Evolutionary conservation across 441 rosid species (phyloP), one percentile per base, ranked within the genome.

Genomic region (Dalechampia spathulata): DNA sequence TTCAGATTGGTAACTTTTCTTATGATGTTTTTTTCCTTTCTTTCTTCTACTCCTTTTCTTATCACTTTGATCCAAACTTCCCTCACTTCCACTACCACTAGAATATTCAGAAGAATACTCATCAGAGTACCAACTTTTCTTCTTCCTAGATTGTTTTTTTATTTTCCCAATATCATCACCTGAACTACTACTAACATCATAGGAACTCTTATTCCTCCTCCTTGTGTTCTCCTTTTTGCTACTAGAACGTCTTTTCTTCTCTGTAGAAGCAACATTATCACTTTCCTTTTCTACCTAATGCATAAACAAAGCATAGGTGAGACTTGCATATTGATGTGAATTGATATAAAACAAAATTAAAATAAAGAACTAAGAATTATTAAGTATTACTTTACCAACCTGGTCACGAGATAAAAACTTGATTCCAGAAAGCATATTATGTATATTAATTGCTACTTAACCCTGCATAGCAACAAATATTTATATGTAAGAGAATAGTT

Each of bases 321-420:
- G 8, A 30, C 34, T 30, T 30, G 8, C 8, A 30, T 8, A 30
- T 8, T 30, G 34, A 30, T 3, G 34, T 30, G 34, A 4, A 30
- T 4, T 30, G 4, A 30, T n/a, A n/a, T n/a, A 30, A 30, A 30
- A 8, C 8, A 30, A 30, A 8, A 30, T 3, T 30, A 30, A 30
- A 30, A 8, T 30, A 30, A 8, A 30, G 8, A 30, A 30, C 34
- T 30, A 4, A 30, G 8, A 8, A 30, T 30, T 30, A n/a, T n/a
- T 3, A 39, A 32, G 1, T 37, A 55, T 50, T 64, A 72, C 76
- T 59, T 73, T 57, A 58, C 60, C 65, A 53, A 81, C 75, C 64
- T 80, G 65, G 59, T 85, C 85, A 10, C 90, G 89, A 20, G 97
- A 81, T 54, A 90, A 74, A 57, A 90, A 70, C 72, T 82, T 90